phyloP scores from a whole-genome alignment of 2,329 filamentous ascomycete genomes.

The Alternaria sp. region DNA sequence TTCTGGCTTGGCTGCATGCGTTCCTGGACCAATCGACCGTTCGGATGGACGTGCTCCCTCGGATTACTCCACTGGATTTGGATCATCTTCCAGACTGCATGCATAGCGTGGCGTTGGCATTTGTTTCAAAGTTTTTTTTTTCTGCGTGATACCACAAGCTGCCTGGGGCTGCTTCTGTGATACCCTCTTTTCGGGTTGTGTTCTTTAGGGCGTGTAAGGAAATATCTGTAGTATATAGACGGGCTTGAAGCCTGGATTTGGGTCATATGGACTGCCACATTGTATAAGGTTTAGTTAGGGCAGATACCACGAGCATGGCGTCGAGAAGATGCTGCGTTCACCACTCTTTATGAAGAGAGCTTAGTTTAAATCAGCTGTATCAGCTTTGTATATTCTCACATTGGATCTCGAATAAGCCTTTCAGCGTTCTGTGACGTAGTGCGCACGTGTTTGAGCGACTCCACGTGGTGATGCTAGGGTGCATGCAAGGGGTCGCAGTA shows the following conservation, averaged over 20 bases:
- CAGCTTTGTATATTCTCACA: constrained; percentile 14
- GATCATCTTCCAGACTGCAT: constrained; percentile 22
- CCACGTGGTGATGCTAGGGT: not conserved
- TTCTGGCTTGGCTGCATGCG: constrained; percentile 34
- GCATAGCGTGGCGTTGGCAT: constrained; percentile 41
- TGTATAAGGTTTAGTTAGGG: constrained; percentile 7
- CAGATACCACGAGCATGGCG: constrained; percentile 17
- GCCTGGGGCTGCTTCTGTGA: constrained; percentile 28
- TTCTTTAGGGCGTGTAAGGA: constrained; percentile 12
- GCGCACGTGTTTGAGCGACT: not conserved
- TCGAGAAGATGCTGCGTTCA: constrained; percentile 2
- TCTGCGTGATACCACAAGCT: constrained; percentile 37
- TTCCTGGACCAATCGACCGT: constrained; percentile 11
- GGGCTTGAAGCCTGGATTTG: constrained; percentile 7
- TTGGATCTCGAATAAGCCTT: not conserved
- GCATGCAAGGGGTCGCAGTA: not conserved
- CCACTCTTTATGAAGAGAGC: constrained; percentile 20
- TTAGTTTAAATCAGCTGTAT: constrained; percentile 34
- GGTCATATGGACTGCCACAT: constrained; percentile 8
- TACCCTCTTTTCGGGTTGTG: constrained; percentile 26
- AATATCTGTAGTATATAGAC: constrained; percentile 12
- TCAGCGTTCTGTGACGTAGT: not conserved
- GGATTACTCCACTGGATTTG: constrained; percentile 7
- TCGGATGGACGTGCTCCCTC: constrained; percentile 6
- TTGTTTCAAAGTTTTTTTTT: constrained; percentile 23